These are phyloP conservation scores for Leccinum sublutescens DNA, from an alignment of 768 basidiomycete species.

Conservation along the genomic window DNA sequence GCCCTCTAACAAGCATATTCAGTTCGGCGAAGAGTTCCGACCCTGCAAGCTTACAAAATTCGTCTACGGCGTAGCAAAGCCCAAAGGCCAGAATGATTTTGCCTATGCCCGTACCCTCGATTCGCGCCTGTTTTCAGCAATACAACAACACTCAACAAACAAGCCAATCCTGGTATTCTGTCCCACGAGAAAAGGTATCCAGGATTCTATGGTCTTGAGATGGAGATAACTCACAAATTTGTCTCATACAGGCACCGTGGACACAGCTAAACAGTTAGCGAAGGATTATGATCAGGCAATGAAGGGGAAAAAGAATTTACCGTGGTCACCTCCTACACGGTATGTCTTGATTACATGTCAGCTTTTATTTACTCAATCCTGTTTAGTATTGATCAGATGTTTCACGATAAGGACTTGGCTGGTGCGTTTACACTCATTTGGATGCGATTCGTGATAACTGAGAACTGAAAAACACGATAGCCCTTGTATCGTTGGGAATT, in stretches of 20 bases:
- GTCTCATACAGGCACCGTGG: constrained; percentile 47
- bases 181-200: constrained; percentile 77
- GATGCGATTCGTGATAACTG: not conserved
- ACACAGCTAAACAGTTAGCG: constrained; percentile 74
- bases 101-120: constrained; percentile 71
- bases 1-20: constrained; percentile 1
- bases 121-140: constrained; percentile 64
- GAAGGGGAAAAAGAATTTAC: constrained; percentile 47
- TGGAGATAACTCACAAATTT: not conserved
- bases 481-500: constrained; percentile 69
- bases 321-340: constrained; percentile 68
- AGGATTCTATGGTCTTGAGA: constrained; percentile 1
- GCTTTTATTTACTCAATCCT: not conserved
- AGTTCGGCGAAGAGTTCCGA: constrained; percentile 94
- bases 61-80: constrained; percentile 68
- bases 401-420: constrained; percentile 66
- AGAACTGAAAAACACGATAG: constrained; percentile 34
- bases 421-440: constrained; percentile 26
- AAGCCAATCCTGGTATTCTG: constrained; percentile 91
- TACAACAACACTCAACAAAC: constrained; percentile 69
- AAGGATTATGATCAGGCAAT: constrained; percentile 65
- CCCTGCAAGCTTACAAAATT: constrained; percentile 76
- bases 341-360: constrained; percentile 20
- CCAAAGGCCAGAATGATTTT: constrained; percentile 73
- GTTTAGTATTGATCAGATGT: constrained; percentile 51